Conservation (phyloP, 1,284 basidiomycete species). For the Cystobasidium pallidum region DNA sequence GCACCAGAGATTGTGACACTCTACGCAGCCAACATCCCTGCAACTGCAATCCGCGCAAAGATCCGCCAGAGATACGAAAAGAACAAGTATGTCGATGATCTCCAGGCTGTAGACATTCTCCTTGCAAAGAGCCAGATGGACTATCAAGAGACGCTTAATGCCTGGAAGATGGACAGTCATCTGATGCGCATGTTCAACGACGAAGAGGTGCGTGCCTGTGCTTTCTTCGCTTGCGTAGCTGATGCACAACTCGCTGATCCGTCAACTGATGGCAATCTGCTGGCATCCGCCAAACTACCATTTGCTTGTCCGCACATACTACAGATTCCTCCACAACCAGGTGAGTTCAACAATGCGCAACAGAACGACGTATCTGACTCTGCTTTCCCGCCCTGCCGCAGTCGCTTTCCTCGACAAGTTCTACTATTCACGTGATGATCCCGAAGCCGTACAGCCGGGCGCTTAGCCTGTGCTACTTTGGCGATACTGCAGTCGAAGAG, state of each 20-base stretch:
- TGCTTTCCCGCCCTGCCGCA: slow-evolving; percentile 12
- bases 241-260: background rate
- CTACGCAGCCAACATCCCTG: slow-evolving; percentile 82
- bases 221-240: background rate
- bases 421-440: slow-evolving; percentile 41
- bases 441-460: slow-evolving; percentile 26
- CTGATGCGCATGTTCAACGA: slow-evolving; percentile 58
- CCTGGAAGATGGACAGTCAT: slow-evolving; percentile 53
- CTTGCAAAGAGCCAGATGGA: slow-evolving; percentile 84
- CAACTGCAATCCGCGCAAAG: slow-evolving; percentile 77
- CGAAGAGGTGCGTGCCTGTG: slow-evolving; percentile 56
- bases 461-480: background rate
- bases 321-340: slow-evolving; percentile 47
- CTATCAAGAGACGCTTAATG: slow-evolving; percentile 68
- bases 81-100: slow-evolving; percentile 80
- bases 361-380: background rate
- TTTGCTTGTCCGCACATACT: background rate
- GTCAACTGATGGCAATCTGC: too few relatives aligned
- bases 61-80: slow-evolving; percentile 87
- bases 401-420: slow-evolving; percentile 52
- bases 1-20: slow-evolving; percentile 85
- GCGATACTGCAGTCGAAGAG: background rate
- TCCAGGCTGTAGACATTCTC: slow-evolving; percentile 82
- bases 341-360: background rate
- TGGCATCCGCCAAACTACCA: too few relatives aligned